A percentile compares a stretch with the other conserved stretches of the same genome.
These are phyloP conservation scores for Rhododendron griersonianum DNA, from an alignment of 148 eudicot genomes.

Conservation along the genomic window DNA sequence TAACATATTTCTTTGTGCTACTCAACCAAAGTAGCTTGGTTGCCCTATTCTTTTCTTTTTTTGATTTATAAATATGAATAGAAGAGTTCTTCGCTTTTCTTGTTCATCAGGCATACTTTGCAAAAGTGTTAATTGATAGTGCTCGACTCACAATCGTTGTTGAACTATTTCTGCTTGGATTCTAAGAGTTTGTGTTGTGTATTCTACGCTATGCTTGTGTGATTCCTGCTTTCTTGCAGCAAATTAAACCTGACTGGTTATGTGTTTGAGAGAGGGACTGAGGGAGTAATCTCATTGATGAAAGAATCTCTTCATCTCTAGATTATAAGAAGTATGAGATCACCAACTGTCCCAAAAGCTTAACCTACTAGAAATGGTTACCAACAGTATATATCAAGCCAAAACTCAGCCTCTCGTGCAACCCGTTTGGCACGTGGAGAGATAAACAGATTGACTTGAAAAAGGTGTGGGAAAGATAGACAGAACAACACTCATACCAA, in stretches of 20 bases:
- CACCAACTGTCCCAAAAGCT: not conserved
- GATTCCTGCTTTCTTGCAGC: not conserved
- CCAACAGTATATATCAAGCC: not conserved
- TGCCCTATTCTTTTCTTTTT: not conserved
- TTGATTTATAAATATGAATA: not conserved
- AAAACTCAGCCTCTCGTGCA: not conserved
- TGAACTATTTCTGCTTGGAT: not conserved
- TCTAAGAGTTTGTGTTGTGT: not conserved
- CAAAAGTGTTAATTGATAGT: not conserved
- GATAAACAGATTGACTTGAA: not conserved
- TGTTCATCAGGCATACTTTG: not conserved
- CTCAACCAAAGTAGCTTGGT: not conserved
- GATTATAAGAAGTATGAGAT: not conserved
- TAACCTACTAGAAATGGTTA: not conserved
- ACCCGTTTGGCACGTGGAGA: not conserved
- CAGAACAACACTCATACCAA: not conserved
- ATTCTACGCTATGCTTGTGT: not conserved
- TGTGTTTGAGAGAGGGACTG: not conserved
- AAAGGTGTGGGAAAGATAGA: not conserved
- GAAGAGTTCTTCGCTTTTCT: not conserved
- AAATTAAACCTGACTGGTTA: not conserved
- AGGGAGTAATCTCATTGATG: not conserved
- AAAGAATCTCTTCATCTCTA: not conserved
- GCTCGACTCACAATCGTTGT: not conserved
- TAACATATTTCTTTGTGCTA: not conserved